Evolutionary conservation across 371 early-diverging fungal genomes (phyloP).

Genomic region (Lichtheimia corymbifera): DNA sequence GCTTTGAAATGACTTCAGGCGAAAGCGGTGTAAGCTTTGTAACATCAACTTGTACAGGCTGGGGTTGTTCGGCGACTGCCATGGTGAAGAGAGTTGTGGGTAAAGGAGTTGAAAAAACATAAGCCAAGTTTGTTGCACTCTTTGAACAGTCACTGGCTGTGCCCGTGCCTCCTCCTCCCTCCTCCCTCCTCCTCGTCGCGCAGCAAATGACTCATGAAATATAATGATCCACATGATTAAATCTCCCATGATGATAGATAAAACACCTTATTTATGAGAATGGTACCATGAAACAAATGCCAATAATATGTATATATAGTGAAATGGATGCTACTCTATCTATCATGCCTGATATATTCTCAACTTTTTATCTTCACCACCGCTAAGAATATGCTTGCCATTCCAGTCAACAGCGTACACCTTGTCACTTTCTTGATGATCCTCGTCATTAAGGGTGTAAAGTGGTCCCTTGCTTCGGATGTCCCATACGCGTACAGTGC

Average conservation of each 20-base stretch:
- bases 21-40: conserved; percentile 73
- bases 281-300: no score
- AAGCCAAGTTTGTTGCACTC: no score
- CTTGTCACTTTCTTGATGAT: conserved; percentile 60
- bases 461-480: conserved; percentile 82
- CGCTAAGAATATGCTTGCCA: conserved; percentile 69
- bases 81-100: conserved; percentile 2
- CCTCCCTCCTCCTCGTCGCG: no score
- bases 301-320: background rate
- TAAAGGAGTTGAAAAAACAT: no score
- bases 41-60: conserved; percentile 37
- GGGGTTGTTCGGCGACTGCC: conserved; percentile 16
- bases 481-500: conserved; percentile 92
- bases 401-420: conserved; percentile 83
- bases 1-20: conserved; percentile 93
- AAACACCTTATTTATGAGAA: no score
- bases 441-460: conserved; percentile 60
- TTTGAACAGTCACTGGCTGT: no score
- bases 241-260: no score
- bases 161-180: no score
- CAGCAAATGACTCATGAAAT: no score
- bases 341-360: conserved; percentile 65
- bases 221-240: no score
- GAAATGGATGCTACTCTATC: background rate
- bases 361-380: conserved; percentile 85